phyloP scores from a whole-genome alignment of 805 yeast genomes.

The Saturnispora besseyi region DNA sequence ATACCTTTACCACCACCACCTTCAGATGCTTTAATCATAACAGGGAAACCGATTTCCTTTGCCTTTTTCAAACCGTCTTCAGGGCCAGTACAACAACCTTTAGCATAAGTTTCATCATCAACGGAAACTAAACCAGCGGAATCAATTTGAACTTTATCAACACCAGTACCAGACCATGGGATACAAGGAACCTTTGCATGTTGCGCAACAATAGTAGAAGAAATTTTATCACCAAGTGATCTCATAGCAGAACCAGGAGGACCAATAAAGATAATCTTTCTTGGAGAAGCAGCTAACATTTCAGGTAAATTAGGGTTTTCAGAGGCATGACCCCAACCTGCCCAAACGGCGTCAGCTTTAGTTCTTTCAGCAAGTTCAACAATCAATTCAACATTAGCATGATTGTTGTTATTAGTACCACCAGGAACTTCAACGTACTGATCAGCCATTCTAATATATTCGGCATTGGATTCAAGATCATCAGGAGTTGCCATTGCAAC shows the following conservation, averaged over 20 bases:
- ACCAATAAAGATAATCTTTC: constrained; percentile 88
- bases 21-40: constrained; percentile 98
- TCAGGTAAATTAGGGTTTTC: constrained; percentile 96
- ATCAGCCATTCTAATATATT: constrained; percentile 98
- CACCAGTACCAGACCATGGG: constrained; percentile 99
- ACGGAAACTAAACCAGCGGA: constrained; percentile 80
- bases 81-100: constrained; percentile 82
- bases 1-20: constrained; percentile 99
- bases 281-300: constrained; percentile 84
- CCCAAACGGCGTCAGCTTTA: constrained; percentile 98
- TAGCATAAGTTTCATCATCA: constrained; percentile 67
- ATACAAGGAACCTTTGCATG: constrained; percentile 98
- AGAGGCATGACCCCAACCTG: constrained; percentile 99
- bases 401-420: constrained; percentile 96
- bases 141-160: constrained; percentile 70
- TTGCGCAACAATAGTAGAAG: constrained; percentile 97
- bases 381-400: constrained; percentile 95
- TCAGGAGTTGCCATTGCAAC: constrained; percentile 99
- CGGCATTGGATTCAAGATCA: constrained; percentile 93
- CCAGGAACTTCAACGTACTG: constrained; percentile 98
- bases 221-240: constrained; percentile 97
- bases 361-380: constrained; percentile 97
- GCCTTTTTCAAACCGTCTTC: constrained; percentile 88
- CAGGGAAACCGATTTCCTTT: constrained; percentile 87
- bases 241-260: constrained; percentile 99